A percentile compares a stretch with the other conserved stretches of the same genome.
Conservation (phyloP, 768 basidiomycete genomes). For the Mrakia blollopis region DNA sequence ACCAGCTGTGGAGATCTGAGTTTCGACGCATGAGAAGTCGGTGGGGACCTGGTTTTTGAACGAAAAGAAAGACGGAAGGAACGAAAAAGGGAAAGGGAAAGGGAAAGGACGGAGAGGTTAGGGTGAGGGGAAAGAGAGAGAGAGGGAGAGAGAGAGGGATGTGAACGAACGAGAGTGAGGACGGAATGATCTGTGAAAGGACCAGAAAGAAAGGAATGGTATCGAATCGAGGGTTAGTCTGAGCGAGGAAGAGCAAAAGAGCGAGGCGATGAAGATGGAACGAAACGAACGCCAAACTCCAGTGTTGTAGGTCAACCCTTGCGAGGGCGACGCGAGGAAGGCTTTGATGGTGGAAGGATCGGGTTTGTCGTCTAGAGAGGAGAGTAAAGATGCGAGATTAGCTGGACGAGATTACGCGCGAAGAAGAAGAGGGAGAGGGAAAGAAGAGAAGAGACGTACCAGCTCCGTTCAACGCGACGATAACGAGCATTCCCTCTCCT, state of each 20-base stretch:
- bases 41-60: slow-evolving; percentile 47
- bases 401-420: background rate
- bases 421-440: no score
- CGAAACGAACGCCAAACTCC: slow-evolving; percentile 81
- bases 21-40: slow-evolving; percentile 72
- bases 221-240: background rate
- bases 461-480: slow-evolving; percentile 72
- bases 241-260: background rate
- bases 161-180: slow-evolving; percentile 8
- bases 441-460: slow-evolving; percentile 39
- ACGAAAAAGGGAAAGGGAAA: slow-evolving; percentile 13
- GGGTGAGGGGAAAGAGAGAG: background rate
- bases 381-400: slow-evolving; percentile 48
- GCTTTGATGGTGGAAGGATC: slow-evolving; percentile 69
- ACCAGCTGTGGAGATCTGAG: slow-evolving; percentile 75
- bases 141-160: background rate
- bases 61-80: background rate
- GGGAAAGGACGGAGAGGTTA: slow-evolving; percentile 4
- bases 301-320: slow-evolving; percentile 78
- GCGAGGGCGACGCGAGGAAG: slow-evolving; percentile 71
- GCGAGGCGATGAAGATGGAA: background rate
- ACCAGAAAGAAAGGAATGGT: background rate
- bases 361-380: slow-evolving; percentile 65
- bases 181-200: slow-evolving; percentile 17
- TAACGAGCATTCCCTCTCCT: slow-evolving; percentile 63